Evolutionary conservation across 768 basidiomycete genomes (phyloP).

Genomic region (Suillus sp.): DNA sequence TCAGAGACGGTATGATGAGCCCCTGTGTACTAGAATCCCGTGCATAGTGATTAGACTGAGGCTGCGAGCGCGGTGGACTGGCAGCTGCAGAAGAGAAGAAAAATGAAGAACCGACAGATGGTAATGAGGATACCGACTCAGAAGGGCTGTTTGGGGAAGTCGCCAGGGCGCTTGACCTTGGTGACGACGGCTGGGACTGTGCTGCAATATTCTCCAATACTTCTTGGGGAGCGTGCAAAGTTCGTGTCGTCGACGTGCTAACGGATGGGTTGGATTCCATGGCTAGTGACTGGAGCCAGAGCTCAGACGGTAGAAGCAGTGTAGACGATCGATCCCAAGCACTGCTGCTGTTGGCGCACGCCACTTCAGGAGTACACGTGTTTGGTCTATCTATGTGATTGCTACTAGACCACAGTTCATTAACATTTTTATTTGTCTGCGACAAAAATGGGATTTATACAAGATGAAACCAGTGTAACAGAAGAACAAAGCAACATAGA

Average conservation of each 20-base stretch:
- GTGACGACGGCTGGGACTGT: conserved; percentile 48
- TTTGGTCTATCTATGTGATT: conserved; percentile 22
- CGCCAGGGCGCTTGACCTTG: conserved; percentile 50
- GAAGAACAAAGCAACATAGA: neutral
- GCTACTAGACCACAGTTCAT: conserved; percentile 1
- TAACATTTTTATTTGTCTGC: conserved; percentile 5
- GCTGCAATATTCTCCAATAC: conserved; percentile 12
- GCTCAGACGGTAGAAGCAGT: neutral
- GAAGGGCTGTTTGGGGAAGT: conserved; percentile 67
- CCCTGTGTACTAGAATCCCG: conserved; percentile 45
- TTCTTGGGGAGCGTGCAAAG: conserved; percentile 31
- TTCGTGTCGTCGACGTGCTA: conserved; percentile 44
- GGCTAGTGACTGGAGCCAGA: conserved; percentile 12
- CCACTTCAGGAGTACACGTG: conserved; percentile 32
- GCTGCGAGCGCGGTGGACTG: conserved; percentile 57
- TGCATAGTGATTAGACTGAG: conserved; percentile 40
- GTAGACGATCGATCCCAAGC: neutral
- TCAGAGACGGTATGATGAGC: conserved; percentile 70
- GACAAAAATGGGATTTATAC: conserved; percentile 2
- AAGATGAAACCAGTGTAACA: conserved; percentile 1
- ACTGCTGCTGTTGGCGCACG: neutral
- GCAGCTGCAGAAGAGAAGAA: conserved; percentile 77
- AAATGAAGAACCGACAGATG: conserved; percentile 73
- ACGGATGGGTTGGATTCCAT: conserved; percentile 34
- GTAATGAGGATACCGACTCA: conserved; percentile 67